Base-by-base conservation (phyloP, 2,329 filamentous ascomycete genomes). In the Aspergillus jensenii region DNA sequence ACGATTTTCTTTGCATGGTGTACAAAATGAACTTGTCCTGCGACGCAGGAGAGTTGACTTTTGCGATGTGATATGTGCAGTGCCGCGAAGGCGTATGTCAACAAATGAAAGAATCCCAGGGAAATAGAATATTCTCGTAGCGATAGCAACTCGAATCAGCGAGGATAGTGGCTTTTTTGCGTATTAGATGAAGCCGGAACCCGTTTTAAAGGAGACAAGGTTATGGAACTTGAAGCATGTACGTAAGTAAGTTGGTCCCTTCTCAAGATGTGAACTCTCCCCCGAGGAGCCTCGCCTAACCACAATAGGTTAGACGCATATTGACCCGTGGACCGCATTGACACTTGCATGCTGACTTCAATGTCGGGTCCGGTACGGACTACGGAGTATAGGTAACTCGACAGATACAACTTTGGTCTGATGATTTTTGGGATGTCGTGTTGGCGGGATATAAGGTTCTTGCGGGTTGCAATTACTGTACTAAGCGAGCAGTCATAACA, bases 1-100 rank as follows among this genome's bases (percentile, higher is more conserved):
- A 59, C 21, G 71, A 70, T 51, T 61, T 64, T 31, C 59, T 39
- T 27, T 68, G 67, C 68, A 73, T 73, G 37, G 15, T 23, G 31
- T 35, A 33, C 12, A 9, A 47, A 31, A 25, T 11, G 31, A 25
- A 31, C 15, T 40, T 39, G 48, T 45, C 50, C 27, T 33, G n/a
- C 4, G 21, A 52, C 3, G 7, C 17, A 17, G 5, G 7, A 9
- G 17, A 21, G 31, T 21, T 33, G 27, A 23, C n/a, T 23, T 15
- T 39, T n/a, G 46, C 17, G 11, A 49, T 23, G 44, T 17, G 9
- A 31, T 12, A n/a, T 21, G 17, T 21, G 31, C 5, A 6, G 41
- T 7, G 6, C 35, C 15, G 47, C n/a, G 31, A 4, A 37, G 27
- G n/a, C 11, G 33, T 14, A 21, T 17, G 15, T 4, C 12, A n/a